Evolutionary conservation across 139 green algal genomes (phyloP).

Genomic region (Picochlorum sp.): DNA sequence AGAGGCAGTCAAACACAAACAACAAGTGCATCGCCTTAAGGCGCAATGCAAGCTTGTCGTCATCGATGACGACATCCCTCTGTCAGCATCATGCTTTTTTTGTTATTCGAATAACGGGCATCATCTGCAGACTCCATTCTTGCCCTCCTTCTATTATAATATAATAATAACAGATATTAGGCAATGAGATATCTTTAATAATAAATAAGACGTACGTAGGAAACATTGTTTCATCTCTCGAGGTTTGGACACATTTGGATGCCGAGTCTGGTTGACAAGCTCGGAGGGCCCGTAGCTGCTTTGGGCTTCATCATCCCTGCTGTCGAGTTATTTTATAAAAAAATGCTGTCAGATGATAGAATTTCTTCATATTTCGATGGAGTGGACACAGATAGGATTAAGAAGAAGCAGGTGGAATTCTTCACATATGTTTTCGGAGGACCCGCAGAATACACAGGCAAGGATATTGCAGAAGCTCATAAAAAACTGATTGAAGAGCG

Average conservation of each 20-base stretch:
- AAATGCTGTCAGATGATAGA: neutral
- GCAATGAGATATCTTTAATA: too few relatives aligned
- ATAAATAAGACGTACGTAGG: too few relatives aligned
- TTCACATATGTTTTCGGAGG: constrained; percentile 11
- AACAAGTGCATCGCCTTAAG: too few relatives aligned
- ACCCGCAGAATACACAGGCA: neutral
- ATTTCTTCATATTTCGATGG: neutral
- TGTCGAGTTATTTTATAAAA: constrained; percentile 18
- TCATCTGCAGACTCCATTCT: too few relatives aligned
- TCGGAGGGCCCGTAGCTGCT: constrained; percentile 5
- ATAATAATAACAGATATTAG: too few relatives aligned
- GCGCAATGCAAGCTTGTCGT: too few relatives aligned
- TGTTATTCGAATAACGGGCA: too few relatives aligned
- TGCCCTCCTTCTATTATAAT: too few relatives aligned
- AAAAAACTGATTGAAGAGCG: neutral
- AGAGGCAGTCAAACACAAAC: too few relatives aligned
- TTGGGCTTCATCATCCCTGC: constrained; percentile 1
- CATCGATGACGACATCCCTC: too few relatives aligned
- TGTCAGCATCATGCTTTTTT: too few relatives aligned
- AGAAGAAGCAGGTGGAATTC: constrained; percentile 15
- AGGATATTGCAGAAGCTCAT: constrained; percentile 9
- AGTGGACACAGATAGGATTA: constrained; percentile 2
- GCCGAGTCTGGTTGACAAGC: constrained; percentile 4
- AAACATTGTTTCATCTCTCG: too few relatives aligned
- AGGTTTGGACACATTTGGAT: neutral